Percentiles rank a stretch among this genome's conserved stretches.
These are phyloP conservation scores for Zasmidium citrigriseum DNA, from an alignment of 2,329 filamentous ascomycete species.

Conservation along the genomic window DNA sequence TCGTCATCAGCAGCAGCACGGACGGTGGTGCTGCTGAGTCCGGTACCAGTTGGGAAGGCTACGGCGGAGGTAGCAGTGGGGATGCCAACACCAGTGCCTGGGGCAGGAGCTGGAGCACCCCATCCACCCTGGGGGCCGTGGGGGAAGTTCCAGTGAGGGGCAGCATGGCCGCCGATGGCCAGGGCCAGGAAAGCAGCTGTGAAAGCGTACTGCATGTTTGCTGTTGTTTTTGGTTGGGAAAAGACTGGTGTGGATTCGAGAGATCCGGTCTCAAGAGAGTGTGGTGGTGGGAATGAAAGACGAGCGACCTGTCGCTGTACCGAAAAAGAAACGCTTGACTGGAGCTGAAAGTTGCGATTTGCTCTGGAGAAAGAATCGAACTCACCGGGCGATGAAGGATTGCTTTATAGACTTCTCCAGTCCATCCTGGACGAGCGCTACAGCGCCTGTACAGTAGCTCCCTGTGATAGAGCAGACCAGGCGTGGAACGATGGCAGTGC, in stretches of 20 bases:
- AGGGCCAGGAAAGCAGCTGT: slow-evolving; percentile 17
- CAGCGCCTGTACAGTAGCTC: not conserved
- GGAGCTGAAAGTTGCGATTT: not conserved
- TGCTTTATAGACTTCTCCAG: not conserved
- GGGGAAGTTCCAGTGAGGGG: slow-evolving; percentile 13
- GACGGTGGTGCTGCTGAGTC: not conserved
- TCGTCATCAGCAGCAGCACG: slow-evolving; percentile 10
- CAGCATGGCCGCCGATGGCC: slow-evolving; percentile 16
- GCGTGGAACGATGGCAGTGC: not conserved
- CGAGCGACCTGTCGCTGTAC: slow-evolving; percentile 1
- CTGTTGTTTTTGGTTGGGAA: slow-evolving; percentile 1
- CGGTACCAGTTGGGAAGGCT: slow-evolving; percentile 4
- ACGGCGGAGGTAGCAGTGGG: not conserved
- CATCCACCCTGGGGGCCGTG: not conserved
- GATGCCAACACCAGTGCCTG: slow-evolving; percentile 9
- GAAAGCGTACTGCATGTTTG: slow-evolving; percentile 18
- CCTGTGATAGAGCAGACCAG: not conserved
- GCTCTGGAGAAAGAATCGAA: not conserved
- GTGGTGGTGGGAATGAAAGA: not conserved
- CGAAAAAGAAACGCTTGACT: not conserved
- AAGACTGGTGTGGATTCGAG: not conserved
- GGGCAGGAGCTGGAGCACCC: slow-evolving; percentile 6
- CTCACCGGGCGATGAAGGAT: not conserved
- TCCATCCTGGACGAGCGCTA: not conserved
- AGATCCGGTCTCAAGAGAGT: slow-evolving; percentile 2